Base-by-base conservation (phyloP, 1,139 yeast species). In the Lodderomyces elongisporus region DNA sequence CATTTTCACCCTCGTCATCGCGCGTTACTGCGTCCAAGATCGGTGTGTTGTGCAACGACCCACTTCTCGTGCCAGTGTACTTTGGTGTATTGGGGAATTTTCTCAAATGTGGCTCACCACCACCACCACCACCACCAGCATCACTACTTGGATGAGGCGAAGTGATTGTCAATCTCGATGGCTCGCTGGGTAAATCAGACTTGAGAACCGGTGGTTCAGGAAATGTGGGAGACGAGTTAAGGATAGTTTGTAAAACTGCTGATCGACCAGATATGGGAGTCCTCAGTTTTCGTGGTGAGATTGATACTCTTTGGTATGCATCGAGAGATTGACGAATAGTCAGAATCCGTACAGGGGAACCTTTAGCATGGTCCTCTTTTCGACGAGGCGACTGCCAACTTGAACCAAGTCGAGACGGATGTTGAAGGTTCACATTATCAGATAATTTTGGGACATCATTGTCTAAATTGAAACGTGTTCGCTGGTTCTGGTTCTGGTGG, bases 81-180 rank as follows among this genome's bases (percentile, higher is more conserved):
- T 64, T 64, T 3, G 77, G 77, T 0, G 79, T 70, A 31, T 66
- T 55, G 1, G 79, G 79, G 40, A 72, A 72, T 37, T 77, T 48
- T 37, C 68, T 75, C 5, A 56, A 54, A 28, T 52, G 59, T 32
- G 44, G 56, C 33, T 54, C 57, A n/a, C n/a, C n/a, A n/a, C n/a
- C n/a, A n/a, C n/a, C n/a, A n/a, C n/a, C n/a, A n/a, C n/a, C n/a
- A n/a, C n/a, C n/a, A n/a, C n/a, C n/a, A 42, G 43, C 29, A 18
- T 32, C 37, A 4, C 22, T 29, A 20, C 38, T 28, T 37, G 53
- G 33, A 20, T 18, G 32, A 2, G 35, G 27, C 9, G 23, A 23
- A 18, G 32, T 3, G 32, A 22, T 17, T 17, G 17, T 28, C 18
- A 22, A 13, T 22, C 35, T 35, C 13, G 42, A 30, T 12, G 33